Evolutionary conservation across 257 asterid species (phyloP).

Genomic region (Petunia axillaris): DNA sequence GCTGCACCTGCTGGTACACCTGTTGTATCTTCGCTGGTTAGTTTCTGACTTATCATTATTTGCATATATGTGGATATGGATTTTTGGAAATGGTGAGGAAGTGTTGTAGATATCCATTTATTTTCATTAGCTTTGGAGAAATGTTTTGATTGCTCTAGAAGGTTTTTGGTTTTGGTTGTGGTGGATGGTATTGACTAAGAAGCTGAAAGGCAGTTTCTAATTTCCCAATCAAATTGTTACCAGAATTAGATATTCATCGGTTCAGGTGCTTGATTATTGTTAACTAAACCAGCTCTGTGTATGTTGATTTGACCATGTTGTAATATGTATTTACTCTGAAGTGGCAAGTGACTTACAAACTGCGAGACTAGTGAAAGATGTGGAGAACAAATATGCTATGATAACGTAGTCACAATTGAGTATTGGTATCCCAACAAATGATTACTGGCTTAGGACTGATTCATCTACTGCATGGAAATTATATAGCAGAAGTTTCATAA

Average conservation of each 20-base stretch:
- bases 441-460: background rate
- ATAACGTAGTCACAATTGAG: background rate
- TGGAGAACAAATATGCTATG: constrained; percentile 2
- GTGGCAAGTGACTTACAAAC: background rate
- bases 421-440: background rate
- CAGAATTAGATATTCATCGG: background rate
- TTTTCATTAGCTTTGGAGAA: constrained; percentile 21
- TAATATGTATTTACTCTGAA: background rate
- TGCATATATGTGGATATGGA: background rate
- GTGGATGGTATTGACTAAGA: background rate
- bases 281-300: background rate
- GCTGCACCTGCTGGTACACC: constrained; percentile 88
- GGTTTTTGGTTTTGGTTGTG: background rate
- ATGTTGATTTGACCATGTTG: background rate
- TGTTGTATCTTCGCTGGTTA: constrained; percentile 59
- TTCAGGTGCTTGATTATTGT: background rate
- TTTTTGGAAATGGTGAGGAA: constrained; percentile 9
- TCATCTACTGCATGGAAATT: background rate
- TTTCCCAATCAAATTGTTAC: background rate
- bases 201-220: background rate
- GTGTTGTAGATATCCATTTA: background rate
- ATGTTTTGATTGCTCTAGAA: constrained; percentile 3
- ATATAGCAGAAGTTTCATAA: background rate
- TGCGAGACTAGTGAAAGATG: background rate
- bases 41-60: constrained; percentile 28